Evolutionary conservation across 2,329 filamentous ascomycete genomes (phyloP).

Genomic region (Cryphonectria radicalis): DNA sequence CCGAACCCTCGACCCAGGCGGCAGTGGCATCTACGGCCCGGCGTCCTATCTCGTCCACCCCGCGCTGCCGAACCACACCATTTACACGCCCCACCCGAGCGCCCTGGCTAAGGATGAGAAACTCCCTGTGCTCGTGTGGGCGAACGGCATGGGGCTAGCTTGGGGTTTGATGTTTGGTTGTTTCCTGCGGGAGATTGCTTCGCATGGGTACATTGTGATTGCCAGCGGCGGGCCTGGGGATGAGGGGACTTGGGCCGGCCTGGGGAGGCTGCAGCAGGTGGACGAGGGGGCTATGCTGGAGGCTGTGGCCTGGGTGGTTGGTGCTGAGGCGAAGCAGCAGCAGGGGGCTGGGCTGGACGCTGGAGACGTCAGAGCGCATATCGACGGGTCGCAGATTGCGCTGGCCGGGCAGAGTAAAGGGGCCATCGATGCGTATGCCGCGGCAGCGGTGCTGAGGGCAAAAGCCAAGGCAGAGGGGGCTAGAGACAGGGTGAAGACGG

Average conservation of each 20-base stretch:
- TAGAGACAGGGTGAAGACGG: not conserved
- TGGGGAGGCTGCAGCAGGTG: conserved; percentile 19
- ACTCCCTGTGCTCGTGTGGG: conserved; percentile 16
- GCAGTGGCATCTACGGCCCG: conserved; percentile 9
- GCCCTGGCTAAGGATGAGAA: conserved; percentile 1
- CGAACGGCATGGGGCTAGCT: conserved; percentile 14
- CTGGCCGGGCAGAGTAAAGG: conserved; percentile 13
- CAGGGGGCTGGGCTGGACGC: not conserved
- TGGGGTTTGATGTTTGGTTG: conserved; percentile 16
- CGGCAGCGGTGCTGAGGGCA: not conserved
- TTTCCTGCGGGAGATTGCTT: conserved; percentile 15
- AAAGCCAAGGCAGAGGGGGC: not conserved
- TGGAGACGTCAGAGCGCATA: conserved; percentile 2
- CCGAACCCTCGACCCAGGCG: conserved; percentile 7
- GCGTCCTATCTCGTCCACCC: conserved; percentile 13
- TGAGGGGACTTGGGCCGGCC: not conserved
- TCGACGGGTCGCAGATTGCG: conserved; percentile 11
- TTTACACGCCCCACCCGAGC: conserved; percentile 17
- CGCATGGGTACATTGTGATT: conserved; percentile 15
- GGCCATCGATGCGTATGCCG: conserved; percentile 11
- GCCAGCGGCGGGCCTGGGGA: conserved; percentile 11
- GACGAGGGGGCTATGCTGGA: conserved; percentile 7
- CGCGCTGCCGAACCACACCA: conserved; percentile 11
- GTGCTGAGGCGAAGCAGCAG: not conserved
- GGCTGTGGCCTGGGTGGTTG: conserved; percentile 10